Percentiles rank a stretch among this genome's conserved stretches.
Conservation (phyloP, 2,329 filamentous ascomycete genomes). For the Phaeosphaeria sp. region DNA sequence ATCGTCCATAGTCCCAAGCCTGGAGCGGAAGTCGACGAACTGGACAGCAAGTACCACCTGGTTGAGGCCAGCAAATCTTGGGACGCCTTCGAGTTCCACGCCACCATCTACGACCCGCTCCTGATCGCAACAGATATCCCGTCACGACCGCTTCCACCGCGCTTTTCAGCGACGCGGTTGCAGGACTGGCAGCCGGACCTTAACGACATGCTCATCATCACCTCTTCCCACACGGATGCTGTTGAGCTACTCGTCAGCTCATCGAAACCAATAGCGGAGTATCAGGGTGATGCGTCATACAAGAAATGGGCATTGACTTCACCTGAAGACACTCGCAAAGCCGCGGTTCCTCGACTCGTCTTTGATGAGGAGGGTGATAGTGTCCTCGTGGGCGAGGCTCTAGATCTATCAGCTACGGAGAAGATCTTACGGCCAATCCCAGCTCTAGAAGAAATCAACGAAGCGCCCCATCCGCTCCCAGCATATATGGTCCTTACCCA, state of each 20-base stretch:
- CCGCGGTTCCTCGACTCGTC: slow-evolving; percentile 62
- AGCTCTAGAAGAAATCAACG: slow-evolving; percentile 75
- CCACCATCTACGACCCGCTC: slow-evolving; percentile 64
- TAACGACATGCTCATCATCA: slow-evolving; percentile 80
- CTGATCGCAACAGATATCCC: slow-evolving; percentile 54
- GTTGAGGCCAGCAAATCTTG: slow-evolving; percentile 70
- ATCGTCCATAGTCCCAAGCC: slow-evolving; percentile 66
- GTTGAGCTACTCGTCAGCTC: slow-evolving; percentile 80
- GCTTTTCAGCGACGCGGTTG: slow-evolving; percentile 79
- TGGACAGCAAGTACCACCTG: slow-evolving; percentile 73
- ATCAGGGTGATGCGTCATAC: slow-evolving; percentile 67
- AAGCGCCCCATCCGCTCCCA: slow-evolving; percentile 82
- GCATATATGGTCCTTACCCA: slow-evolving; percentile 86
- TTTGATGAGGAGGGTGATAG: slow-evolving; percentile 67
- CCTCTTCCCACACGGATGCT: slow-evolving; percentile 80
- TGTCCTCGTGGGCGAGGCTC: slow-evolving; percentile 75
- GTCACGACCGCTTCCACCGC: slow-evolving; percentile 67
- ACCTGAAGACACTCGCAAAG: slow-evolving; percentile 76
- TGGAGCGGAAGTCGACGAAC: slow-evolving; percentile 50
- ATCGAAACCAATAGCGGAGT: slow-evolving; percentile 68
- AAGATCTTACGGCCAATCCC: slow-evolving; percentile 80
- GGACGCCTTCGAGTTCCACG: slow-evolving; percentile 73
- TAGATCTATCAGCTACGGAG: slow-evolving; percentile 85
- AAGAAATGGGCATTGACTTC: slow-evolving; percentile 77
- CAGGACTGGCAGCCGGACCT: slow-evolving; percentile 81